phyloP scores from a whole-genome alignment of 2,329 filamentous ascomycete genomes.

The Fusarium sp. region DNA sequence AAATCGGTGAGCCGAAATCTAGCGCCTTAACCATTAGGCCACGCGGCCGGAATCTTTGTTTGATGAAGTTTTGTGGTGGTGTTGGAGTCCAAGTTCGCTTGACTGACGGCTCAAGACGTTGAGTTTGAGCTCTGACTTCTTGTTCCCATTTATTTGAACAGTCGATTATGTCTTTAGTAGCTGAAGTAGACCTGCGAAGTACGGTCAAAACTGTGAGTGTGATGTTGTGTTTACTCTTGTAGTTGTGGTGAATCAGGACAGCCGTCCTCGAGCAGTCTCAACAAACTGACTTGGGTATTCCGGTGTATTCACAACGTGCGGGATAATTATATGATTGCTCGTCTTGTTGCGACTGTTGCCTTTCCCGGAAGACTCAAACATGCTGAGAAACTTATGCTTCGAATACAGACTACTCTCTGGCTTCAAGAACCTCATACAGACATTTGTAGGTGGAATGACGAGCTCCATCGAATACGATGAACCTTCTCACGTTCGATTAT shows the following conservation, averaged over 20 bases:
- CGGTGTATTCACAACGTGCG: neutral
- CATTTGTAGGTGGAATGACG: neutral
- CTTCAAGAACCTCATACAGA: too few species aligned
- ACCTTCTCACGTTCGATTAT: neutral
- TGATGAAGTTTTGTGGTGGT: neutral
- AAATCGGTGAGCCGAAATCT: constrained; percentile 53
- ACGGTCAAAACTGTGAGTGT: neutral
- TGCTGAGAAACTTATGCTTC: neutral
- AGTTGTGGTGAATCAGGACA: neutral
- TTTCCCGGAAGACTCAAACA: neutral
- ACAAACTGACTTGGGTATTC: neutral
- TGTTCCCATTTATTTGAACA: neutral
- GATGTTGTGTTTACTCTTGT: neutral
- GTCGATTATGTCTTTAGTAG: neutral
- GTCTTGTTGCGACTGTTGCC: neutral
- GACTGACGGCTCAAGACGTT: rapidly evolving
- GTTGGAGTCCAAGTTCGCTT: neutral
- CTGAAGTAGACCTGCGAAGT: rapidly evolving
- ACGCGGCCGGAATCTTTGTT: constrained; percentile 50
- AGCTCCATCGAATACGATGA: neutral
- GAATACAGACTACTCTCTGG: neutral
- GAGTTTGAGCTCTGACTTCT: neutral
- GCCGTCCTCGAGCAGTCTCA: neutral
- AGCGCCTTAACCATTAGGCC: constrained; percentile 59
- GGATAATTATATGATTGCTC: neutral